A percentile compares a stretch with the other conserved stretches of the same genome.
Conservation (phyloP, 495 filamentous ascomycete genomes). For the Chaetomium cochliodes region DNA sequence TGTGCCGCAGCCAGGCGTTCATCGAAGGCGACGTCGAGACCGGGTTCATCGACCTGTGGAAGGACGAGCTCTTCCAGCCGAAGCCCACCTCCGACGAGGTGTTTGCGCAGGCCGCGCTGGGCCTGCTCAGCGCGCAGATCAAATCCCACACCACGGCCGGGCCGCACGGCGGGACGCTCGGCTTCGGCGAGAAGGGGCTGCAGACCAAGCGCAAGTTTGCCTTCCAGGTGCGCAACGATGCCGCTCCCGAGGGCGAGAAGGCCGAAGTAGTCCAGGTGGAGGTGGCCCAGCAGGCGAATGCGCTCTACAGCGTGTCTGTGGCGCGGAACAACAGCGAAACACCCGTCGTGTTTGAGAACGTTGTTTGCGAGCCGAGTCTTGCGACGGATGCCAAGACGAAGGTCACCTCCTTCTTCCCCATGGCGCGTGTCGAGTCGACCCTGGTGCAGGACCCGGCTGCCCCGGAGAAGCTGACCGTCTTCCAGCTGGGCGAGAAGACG, state of each 20-base stretch:
- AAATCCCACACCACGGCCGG: constrained; percentile 22
- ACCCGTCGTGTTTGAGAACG: constrained; percentile 43
- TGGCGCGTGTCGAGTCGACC: constrained; percentile 76
- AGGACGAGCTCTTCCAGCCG: constrained; percentile 65
- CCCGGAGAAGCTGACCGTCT: constrained; percentile 66
- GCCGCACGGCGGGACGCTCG: constrained; percentile 53
- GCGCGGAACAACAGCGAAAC: constrained; percentile 38
- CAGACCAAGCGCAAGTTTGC: constrained; percentile 51
- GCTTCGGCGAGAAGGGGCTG: constrained; percentile 48
- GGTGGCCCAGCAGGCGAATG: constrained; percentile 62
- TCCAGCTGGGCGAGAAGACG: constrained; percentile 79
- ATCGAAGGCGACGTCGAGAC: constrained; percentile 89
- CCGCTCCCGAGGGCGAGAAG: constrained; percentile 44
- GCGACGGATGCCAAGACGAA: constrained; percentile 34
- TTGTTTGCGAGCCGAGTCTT: constrained; percentile 41
- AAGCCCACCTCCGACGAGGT: constrained; percentile 59
- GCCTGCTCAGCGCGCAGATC: constrained; percentile 49
- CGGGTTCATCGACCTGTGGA: constrained; percentile 89
- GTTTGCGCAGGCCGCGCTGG: constrained; percentile 81
- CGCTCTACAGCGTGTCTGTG: constrained; percentile 64
- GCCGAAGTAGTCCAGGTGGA: constrained; percentile 51
- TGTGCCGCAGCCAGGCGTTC: constrained; percentile 78
- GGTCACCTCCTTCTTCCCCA: constrained; percentile 65
- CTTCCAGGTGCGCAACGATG: constrained; percentile 51
- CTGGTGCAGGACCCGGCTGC: constrained; percentile 62